A percentile compares a stretch with the other conserved stretches of the same genome.
phyloP scores from a whole-genome alignment of 768 basidiomycete genomes.

The Russula dissimulans region DNA sequence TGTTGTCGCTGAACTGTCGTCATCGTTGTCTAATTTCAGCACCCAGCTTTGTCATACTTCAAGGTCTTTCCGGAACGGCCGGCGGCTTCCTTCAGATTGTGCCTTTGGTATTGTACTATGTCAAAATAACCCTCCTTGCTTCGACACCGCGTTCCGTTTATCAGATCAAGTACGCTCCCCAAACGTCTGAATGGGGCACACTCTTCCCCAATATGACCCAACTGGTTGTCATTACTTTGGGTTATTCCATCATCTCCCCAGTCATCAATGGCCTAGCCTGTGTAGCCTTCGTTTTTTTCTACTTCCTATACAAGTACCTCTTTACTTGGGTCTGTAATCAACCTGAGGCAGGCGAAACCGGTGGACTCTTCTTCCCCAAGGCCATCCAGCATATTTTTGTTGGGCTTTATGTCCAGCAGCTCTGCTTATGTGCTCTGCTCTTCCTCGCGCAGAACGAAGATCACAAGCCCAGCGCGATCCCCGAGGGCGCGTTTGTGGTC shows the following conservation, averaged over 20 bases:
- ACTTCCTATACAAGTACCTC: constrained; percentile 59
- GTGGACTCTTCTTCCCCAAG: constrained; percentile 91
- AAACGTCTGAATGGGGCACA: constrained; percentile 69
- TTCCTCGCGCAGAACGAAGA: constrained; percentile 67
- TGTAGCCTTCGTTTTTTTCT: constrained; percentile 76
- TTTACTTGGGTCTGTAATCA: constrained; percentile 53
- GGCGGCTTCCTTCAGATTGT: constrained; percentile 76
- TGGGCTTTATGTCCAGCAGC: constrained; percentile 84
- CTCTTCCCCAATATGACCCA: constrained; percentile 66
- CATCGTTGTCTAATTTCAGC: not conserved
- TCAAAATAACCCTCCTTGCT: constrained; percentile 80
- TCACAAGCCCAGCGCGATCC: constrained; percentile 44
- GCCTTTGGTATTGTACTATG: constrained; percentile 73
- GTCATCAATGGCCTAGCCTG: constrained; percentile 88
- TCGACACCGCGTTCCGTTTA: constrained; percentile 84
- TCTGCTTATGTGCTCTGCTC: constrained; percentile 81
- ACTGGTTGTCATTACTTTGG: constrained; percentile 70
- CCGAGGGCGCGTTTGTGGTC: constrained; percentile 78
- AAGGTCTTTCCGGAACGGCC: constrained; percentile 72
- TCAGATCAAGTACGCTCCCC: constrained; percentile 67
- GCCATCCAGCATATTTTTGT: constrained; percentile 91
- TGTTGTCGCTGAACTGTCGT: not conserved
- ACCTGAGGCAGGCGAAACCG: constrained; percentile 63
- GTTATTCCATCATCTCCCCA: constrained; percentile 85
- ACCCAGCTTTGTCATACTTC: constrained; percentile 61